These are phyloP conservation scores for Plantago lanceolata DNA, from an alignment of 305 asterid genomes.

Conservation along the genomic window DNA sequence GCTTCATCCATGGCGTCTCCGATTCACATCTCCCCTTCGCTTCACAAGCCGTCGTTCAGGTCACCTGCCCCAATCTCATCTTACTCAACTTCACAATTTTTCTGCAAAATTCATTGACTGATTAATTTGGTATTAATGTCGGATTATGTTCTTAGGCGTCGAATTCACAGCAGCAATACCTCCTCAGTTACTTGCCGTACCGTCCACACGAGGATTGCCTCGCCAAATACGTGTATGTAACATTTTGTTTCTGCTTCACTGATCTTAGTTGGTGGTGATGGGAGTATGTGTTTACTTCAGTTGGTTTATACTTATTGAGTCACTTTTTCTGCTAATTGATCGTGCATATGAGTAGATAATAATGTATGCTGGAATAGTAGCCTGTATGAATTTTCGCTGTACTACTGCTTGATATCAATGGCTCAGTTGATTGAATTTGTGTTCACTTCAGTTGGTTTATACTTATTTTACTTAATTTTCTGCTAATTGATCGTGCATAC, in stretches of 20 bases:
- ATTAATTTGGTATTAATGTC: background rate
- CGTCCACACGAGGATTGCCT: conserved; percentile 47
- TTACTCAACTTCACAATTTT: background rate
- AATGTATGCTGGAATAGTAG: no score
- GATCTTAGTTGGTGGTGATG: no score
- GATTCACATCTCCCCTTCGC: conserved; percentile 72
- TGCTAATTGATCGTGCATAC: background rate
- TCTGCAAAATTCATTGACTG: background rate
- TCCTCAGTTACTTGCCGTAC: conserved; percentile 49
- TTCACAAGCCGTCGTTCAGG: conserved; percentile 76
- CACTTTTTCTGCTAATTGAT: no score
- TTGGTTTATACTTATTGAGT: no score
- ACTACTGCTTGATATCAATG: background rate
- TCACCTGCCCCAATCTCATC: conserved; percentile 10
- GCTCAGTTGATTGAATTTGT: background rate
- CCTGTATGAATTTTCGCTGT: conserved; percentile 39
- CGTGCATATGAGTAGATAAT: no score
- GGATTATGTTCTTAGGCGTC: conserved; percentile 26
- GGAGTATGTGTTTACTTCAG: no score
- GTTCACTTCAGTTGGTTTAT: background rate
- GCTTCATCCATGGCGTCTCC: conserved; percentile 55
- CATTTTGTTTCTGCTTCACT: background rate
- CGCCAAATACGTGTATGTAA: conserved; percentile 66
- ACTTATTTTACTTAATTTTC: no score
- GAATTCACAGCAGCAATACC: conserved; percentile 47